Base-by-base conservation (phyloP, 345 rosid genomes). In the Noccaea caerulescens region DNA sequence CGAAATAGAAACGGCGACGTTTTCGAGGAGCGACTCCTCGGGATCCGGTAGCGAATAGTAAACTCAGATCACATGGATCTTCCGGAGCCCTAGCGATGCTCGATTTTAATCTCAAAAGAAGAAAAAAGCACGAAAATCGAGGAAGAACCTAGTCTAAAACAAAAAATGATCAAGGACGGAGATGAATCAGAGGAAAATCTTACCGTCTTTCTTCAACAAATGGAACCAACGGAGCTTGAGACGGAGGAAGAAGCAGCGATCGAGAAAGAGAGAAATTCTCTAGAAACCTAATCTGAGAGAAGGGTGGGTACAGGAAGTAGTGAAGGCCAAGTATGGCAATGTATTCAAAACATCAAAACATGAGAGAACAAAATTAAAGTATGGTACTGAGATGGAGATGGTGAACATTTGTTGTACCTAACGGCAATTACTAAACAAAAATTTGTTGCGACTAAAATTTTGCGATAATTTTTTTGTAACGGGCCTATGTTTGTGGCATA, bases 41-140 rank as follows among this genome's bases (percentile, higher is more conserved):
- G 69, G 74, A 75, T 68, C 58, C 58, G 64, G 5, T 10, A 42
- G 13, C 68, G 44, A 75, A 44, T 43, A 58, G 50, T 63, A 56
- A 62, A 60, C 69, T 61, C 69, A 60, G 53, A 75, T 75, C 74
- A 75, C 69, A 62, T 45, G 45, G 79, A 75, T 68, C 73, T 53
- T 9, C 14, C 36, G 8, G 16, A 68, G 42, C 64, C 57, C 52
- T 53, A 68, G 27, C 58, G 70, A n/a, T n/a, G n/a, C n/a, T n/a
- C n/a, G n/a, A 61, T 44, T 61, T 13, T 57, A 43, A 67, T 20
- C 67, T 23, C 23, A 3, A 53, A 38, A 27, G 36, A 58, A 8
- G 54, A 49, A 41, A 49, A 41, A 23, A 63, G 1, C 51, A 49
- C 54, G 59, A 51, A 61, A 53, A 42, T 43, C 66, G 43, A 47